phyloP scores from a whole-genome alignment of 768 basidiomycete species.

The Cubamyces lactineus region DNA sequence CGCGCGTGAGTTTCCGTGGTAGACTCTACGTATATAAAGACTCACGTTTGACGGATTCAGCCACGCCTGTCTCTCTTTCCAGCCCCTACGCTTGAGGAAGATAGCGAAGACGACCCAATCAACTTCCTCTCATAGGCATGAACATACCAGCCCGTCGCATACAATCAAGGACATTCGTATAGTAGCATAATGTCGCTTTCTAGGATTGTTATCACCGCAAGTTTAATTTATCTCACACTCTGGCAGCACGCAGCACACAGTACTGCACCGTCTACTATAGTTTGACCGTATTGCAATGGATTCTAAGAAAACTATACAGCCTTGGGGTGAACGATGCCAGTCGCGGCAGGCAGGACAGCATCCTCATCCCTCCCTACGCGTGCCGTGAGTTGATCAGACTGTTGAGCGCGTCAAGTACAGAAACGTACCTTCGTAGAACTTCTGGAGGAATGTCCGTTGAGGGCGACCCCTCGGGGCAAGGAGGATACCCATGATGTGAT shows the following conservation, averaged over 20 bases:
- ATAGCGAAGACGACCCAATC: conserved; percentile 32
- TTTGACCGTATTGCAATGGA: neutral
- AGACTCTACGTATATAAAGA: too few relatives aligned
- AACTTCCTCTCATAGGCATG: conserved; percentile 27
- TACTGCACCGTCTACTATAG: neutral
- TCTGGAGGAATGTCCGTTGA: conserved; percentile 71
- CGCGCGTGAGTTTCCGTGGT: conserved; percentile 7
- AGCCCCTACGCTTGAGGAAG: conserved; percentile 13
- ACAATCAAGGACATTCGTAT: neutral
- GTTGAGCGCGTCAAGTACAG: neutral
- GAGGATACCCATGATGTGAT: conserved; percentile 76
- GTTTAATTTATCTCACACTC: too few relatives aligned
- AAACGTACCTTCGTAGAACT: conserved; percentile 78
- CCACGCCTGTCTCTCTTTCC: conserved; percentile 33
- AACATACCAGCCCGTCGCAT: neutral
- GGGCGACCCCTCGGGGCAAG: conserved; percentile 53
- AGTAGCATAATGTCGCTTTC: conserved; percentile 1
- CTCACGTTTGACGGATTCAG: conserved; percentile 6
- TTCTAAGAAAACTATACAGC: conserved; percentile 19
- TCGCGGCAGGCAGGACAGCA: conserved; percentile 68
- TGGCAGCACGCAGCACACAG: neutral
- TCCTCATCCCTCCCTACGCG: conserved; percentile 74
- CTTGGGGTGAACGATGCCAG: conserved; percentile 43
- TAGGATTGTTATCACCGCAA: neutral
- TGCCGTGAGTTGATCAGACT: neutral